Percentiles rank a stretch among this genome's conserved stretches.
These are phyloP conservation scores for Lodderomyces theae DNA, from an alignment of 1,139 yeast species.

Conservation along the genomic window DNA sequence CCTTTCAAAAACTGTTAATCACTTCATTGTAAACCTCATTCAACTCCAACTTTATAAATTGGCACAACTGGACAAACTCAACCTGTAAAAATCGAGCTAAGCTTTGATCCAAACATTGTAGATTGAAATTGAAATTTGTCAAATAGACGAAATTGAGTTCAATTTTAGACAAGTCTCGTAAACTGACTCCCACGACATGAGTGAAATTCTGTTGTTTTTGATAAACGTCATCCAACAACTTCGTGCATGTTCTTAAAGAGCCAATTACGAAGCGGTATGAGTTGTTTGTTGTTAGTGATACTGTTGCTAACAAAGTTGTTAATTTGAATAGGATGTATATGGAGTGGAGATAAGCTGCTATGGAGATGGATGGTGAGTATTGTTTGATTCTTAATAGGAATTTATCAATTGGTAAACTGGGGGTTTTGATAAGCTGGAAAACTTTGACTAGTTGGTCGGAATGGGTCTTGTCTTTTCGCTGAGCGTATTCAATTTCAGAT, in stretches of 20 bases:
- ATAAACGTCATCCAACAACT: constrained; percentile 42
- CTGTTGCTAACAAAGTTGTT: constrained; percentile 31
- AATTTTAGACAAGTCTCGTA: constrained; percentile 35
- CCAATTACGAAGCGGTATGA: constrained; percentile 41
- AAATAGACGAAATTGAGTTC: constrained; percentile 44
- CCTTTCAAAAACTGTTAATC: neutral
- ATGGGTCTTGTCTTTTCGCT: neutral
- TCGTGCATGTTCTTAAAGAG: constrained; percentile 44
- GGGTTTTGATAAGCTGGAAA: constrained; percentile 37
- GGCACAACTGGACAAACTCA: constrained; percentile 28
- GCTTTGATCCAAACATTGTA: constrained; percentile 29
- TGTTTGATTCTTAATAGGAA: constrained; percentile 40
- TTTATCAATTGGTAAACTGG: constrained; percentile 35
- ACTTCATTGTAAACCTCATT: constrained; percentile 8
- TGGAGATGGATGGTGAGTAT: constrained; percentile 42
- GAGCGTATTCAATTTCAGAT: constrained; percentile 16
- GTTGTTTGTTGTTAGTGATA: constrained; percentile 33
- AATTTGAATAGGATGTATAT: constrained; percentile 40
- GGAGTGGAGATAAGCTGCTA: constrained; percentile 41
- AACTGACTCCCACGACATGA: constrained; percentile 44
- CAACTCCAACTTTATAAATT: constrained; percentile 15
- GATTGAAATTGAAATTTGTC: constrained; percentile 40
- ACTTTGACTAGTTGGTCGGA: constrained; percentile 24
- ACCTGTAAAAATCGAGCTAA: constrained; percentile 32
- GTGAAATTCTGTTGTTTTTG: constrained; percentile 45